Base-by-base conservation (phyloP, 306 rosid species). In the Casuarina glauca region DNA sequence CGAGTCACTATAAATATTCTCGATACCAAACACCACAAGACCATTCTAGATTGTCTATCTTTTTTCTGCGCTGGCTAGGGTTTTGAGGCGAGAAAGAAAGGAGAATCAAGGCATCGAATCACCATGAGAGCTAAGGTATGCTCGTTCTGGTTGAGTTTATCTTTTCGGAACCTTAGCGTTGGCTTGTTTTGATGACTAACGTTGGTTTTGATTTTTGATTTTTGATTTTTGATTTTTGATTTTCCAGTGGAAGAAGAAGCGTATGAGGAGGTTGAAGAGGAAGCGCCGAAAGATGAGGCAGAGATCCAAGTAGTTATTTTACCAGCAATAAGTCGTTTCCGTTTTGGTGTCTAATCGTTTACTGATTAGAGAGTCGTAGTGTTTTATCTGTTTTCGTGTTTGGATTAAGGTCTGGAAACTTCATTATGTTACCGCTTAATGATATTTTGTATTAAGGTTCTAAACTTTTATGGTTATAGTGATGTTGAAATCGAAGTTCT, bases 251-350 rank as follows among this genome's bases (percentile, higher is more conserved):
- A 86, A 86, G 89, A 86, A 86, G 86, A 86, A 86, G 89, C 76
- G 89, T 2, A 86, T 82, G 89, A 86, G 89, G 89, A 79, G 86
- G 72, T 73, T 86, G 86, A 86, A 86, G 86, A 86, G 89, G 79
- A 82, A 86, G 84, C 89, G 89, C 76, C 89, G 89, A 79, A 86
- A 86, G 86, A 86, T 86, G 89, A 86, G 89, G 61, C 89, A 86
- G 89, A 73, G 89, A 86, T 86, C 89, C 78, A 86, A 86, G 76
- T 86, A 84, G 87, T 35, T 67, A 5, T 72, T 46, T 6, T 26
- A 39, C 11, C 19, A 26, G 7, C 26, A 71, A 44, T 48, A 77
- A 51, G 42, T 60, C 72, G 58, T 35, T 26, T 74, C 67, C 42
- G 19, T 57, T 69, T 64, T 66, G 50, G 68, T 80, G 36, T 53